Base-by-base conservation (phyloP, 306 rosid genomes). In the Trifolium pratense region DNA sequence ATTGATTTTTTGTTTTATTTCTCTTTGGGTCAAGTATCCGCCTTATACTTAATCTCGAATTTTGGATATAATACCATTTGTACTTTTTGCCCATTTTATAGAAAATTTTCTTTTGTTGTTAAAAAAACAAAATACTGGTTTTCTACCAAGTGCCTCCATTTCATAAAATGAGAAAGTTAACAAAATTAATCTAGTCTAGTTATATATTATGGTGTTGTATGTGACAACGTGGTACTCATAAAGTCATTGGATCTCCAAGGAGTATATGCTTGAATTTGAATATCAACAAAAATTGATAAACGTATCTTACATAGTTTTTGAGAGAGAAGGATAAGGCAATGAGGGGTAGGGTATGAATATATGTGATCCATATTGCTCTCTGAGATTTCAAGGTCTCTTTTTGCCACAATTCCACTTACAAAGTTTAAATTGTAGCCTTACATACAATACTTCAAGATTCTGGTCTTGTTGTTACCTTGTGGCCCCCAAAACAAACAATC, bases 371-470 rank as follows among this genome's bases (percentile, higher is more conserved):
- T 39, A 72, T 74, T 77, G 68, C 18, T 70, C 43, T 43, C 6
- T 23, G 34, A 78, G 89, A 88, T 84, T 83, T 76, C 86, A 71
- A 55, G 78, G 55, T 75, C 73, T 76, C 37, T 67, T 36, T 74
- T 76, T 59, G 83, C 92, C 92, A 86, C 87, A 80, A 71, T 59
- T 74, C 66, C 68, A 31, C 15, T 17, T 26, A 64, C 18, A 66
- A 58, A 20, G 79, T 56, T 71, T 83, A 81, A 86, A 60, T 57
- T n/a, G 20, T 15, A 66, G 70, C 49, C 36, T 29, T 14, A 56
- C n/a, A 11, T 14, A 10, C 9, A 23, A 56, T 56, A 12, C 62
- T 56, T 55, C 37, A 56, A 55, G 70, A 78, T 83, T 56, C 16
- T 23, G 62, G 1, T 56, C 34, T 23, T 25, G 23, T 56, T 56